phyloP scores from a whole-genome alignment of 208 protist genomes.

The Acanthamoeba castellanii region DNA sequence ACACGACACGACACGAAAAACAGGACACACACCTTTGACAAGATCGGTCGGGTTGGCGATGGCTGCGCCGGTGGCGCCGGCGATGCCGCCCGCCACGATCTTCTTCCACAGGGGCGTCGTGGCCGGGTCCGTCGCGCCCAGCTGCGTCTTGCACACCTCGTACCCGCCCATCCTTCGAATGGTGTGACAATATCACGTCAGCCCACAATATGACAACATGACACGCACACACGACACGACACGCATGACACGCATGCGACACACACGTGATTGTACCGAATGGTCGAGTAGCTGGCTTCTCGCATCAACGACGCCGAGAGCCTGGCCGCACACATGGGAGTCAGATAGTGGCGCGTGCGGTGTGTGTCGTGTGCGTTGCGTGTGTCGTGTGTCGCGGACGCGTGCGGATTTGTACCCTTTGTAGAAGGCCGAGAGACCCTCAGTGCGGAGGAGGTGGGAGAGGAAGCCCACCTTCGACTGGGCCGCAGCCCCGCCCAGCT shows the following conservation, averaged over 20 bases:
- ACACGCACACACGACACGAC: not conserved
- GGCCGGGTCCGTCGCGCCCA: slow-evolving; percentile 43
- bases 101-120: slow-evolving; percentile 69
- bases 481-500: not conserved
- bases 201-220: not conserved
- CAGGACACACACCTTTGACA: slow-evolving; percentile 8
- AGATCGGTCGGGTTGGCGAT: slow-evolving; percentile 70
- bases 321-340: not conserved
- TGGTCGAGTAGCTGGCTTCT: slow-evolving; percentile 64
- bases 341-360: no score
- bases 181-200: no score
- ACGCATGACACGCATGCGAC: no score
- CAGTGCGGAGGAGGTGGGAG: not conserved
- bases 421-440: slow-evolving; percentile 36
- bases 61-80: slow-evolving; percentile 24
- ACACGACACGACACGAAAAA: not conserved
- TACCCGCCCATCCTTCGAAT: slow-evolving; percentile 58
- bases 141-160: slow-evolving; percentile 38
- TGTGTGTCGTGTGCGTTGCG: no score
- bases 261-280: not conserved
- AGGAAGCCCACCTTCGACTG: not conserved
- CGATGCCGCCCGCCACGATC: slow-evolving; percentile 56
- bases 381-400: not conserved
- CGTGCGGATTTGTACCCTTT: slow-evolving; percentile 15
- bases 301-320: slow-evolving; percentile 30